These are phyloP conservation scores for Aristolochia contorta DNA, from an alignment of 164 flowering plant genomes.

Conservation along the genomic window DNA sequence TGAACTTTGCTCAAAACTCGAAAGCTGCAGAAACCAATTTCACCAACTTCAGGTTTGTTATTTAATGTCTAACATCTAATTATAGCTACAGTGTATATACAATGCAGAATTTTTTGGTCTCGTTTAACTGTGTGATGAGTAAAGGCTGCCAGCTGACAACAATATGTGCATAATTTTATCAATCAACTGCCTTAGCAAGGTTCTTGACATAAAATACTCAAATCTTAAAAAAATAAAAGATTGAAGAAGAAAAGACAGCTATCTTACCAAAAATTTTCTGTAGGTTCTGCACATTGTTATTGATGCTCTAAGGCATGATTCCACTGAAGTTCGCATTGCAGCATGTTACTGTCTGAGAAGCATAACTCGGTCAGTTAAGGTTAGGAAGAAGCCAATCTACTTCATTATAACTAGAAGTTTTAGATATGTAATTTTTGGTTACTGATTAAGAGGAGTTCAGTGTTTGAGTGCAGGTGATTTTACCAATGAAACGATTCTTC, in stretches of 20 bases:
- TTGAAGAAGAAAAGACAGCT: no score
- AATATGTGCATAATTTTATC: no score
- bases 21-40: conserved; percentile 62
- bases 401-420: conserved; percentile 3
- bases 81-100: no score
- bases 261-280: not conserved
- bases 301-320: conserved; percentile 58
- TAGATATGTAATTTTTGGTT: not conserved
- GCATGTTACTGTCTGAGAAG: conserved; percentile 78
- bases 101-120: no score
- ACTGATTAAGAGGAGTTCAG: conserved; percentile 41
- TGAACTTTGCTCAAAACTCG: conserved; percentile 76
- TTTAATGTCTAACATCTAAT: not conserved
- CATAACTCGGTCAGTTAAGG: conserved; percentile 77
- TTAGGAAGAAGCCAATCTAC: conserved; percentile 8
- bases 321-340: conserved; percentile 60
- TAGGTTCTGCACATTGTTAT: conserved; percentile 52
- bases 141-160: no score
- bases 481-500: conserved; percentile 43
- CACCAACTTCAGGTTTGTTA: conserved; percentile 56
- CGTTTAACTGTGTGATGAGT: not conserved
- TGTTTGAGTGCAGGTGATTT: conserved; percentile 80
- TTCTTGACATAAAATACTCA: no score
- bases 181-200: no score
- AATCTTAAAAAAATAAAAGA: no score